Evolutionary conservation across 345 rosid genomes (phyloP).

Genomic region (Litchi chinensis): DNA sequence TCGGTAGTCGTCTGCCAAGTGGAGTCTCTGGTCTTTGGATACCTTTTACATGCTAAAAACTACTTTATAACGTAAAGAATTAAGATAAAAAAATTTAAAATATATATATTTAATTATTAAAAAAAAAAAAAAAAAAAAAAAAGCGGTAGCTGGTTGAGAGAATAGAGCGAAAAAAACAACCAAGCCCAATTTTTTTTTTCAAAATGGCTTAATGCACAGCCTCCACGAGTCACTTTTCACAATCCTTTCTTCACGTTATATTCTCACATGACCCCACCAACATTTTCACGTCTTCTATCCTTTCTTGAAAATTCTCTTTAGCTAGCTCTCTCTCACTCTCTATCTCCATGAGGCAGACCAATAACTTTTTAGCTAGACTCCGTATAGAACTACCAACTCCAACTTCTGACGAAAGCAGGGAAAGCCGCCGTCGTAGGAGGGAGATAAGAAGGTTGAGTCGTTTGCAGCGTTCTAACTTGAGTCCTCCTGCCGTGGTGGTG

Average conservation of each 20-base stretch:
- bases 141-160: not conserved
- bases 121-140: no score
- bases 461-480: no score
- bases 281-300: not conserved
- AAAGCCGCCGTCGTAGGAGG: constrained; percentile 37
- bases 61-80: not conserved
- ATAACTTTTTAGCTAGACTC: no score
- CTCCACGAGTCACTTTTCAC: not conserved
- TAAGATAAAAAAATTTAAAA: no score
- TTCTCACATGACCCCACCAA: not conserved
- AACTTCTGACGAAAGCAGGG: constrained; percentile 26
- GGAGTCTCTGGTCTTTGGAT: no score
- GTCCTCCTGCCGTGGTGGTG: no score
- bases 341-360: not conserved
- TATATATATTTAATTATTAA: no score
- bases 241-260: not conserved
- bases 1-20: no score
- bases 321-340: not conserved
- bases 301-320: not conserved
- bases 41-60: no score
- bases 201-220: constrained; percentile 10
- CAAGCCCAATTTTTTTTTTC: not conserved
- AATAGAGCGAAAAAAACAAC: not conserved
- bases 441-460: constrained; percentile 10
- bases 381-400: no score